Evolutionary conservation across 768 basidiomycete genomes (phyloP), one percentile per base, ranked within the genome.

Genomic region (Pholiota microspora): DNA sequence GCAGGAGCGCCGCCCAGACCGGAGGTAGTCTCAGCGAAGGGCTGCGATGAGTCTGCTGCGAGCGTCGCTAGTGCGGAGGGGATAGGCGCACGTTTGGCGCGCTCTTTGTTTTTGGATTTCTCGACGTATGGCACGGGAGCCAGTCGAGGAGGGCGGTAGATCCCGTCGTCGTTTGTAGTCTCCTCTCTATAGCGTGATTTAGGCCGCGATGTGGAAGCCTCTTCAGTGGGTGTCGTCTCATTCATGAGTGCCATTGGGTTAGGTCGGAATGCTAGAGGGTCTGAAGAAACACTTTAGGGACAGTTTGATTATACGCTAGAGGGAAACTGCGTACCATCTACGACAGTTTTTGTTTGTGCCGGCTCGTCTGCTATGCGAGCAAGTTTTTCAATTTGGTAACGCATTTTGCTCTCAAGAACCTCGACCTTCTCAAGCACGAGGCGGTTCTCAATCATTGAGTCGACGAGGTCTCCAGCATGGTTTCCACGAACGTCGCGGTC

Each of bases 341-440:
- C 69, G 12, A 75, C 69, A 29, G 73, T 66, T 45, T 69, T 62
- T 47, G 66, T 72, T 58, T 75, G 70, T 21, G 75, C 70, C 15
- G 77, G 73, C 60, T 89, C 86, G 53, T 87, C 83, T 0, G 92
- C 88, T 4, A 90, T 70, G 56, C 83, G 80, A 24, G 95, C 82
- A 15, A 99, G 82, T 67, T 98, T 98, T 61, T 98, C 94, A 62
- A 99, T 92, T 68, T 98, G 97, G 69, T 99, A 98, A 45, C 81
- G 84, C 80, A 99, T 89, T 64, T 90, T 86, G 50, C 78, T 77
- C 70, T 98, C 95, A 21, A 99, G 78, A 0, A 83, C 78, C 55
- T 88, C 87, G 45, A 89, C 78, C 73, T 97, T 98, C 67, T 99
- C 97, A 42, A 98, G 80, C 7, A 92, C 83, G 40, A 94, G 74